Conservation (phyloP, 2,329 filamentous ascomycete genomes). For the Chalara sp. region DNA sequence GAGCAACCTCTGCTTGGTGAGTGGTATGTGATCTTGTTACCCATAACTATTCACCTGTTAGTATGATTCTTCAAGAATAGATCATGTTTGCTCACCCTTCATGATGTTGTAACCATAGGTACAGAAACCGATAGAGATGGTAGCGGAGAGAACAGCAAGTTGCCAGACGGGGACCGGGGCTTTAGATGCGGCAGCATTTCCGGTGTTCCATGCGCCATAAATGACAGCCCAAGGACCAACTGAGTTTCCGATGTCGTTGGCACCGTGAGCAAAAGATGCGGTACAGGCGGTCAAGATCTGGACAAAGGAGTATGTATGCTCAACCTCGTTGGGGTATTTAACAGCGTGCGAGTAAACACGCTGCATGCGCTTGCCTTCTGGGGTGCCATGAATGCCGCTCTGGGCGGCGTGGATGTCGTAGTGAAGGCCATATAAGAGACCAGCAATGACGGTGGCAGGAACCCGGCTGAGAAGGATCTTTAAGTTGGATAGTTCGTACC, state of each 20-base stretch:
- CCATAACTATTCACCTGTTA: conserved; percentile 52
- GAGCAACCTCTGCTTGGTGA: conserved; percentile 52
- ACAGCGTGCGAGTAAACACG: conserved; percentile 56
- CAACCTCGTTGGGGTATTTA: conserved; percentile 49
- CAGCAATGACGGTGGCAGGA: conserved; percentile 59
- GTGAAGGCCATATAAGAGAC: conserved; percentile 64
- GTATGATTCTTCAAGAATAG: neutral
- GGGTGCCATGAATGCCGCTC: conserved; percentile 58
- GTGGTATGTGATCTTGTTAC: conserved; percentile 73
- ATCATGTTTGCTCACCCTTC: conserved; percentile 48
- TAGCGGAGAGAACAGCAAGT: conserved; percentile 59
- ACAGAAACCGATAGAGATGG: conserved; percentile 60
- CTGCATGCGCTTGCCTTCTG: conserved; percentile 66
- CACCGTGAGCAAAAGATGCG: conserved; percentile 54
- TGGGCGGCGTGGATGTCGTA: conserved; percentile 80
- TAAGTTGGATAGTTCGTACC: conserved; percentile 71
- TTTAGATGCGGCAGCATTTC: conserved; percentile 48
- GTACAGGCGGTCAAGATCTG: conserved; percentile 46
- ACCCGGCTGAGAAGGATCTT: conserved; percentile 55
- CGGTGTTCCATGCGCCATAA: conserved; percentile 53
- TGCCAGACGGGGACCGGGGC: conserved; percentile 68
- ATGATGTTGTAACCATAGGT: conserved; percentile 82
- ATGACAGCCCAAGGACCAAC: conserved; percentile 65
- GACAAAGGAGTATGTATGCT: conserved; percentile 51
- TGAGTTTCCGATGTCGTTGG: conserved; percentile 70